A percentile compares a stretch with the other conserved stretches of the same genome.
Evolutionary conservation across 1,139 yeast species (phyloP).

Genomic region (Pneumocystis carinii): DNA sequence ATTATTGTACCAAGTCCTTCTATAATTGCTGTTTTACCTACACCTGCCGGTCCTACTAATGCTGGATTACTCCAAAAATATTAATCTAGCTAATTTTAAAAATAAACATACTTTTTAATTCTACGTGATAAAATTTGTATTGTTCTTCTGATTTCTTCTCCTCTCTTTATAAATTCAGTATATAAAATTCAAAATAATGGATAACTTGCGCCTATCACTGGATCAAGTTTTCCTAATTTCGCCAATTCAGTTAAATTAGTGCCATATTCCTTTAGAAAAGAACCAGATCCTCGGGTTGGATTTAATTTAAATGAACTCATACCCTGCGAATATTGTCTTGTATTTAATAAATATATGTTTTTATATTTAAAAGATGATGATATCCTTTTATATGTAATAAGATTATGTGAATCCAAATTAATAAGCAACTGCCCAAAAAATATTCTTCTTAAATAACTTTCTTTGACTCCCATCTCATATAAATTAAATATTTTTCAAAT

Average conservation of each 20-base stretch:
- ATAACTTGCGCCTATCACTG: slow-evolving; percentile 55
- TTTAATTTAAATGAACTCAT: not conserved
- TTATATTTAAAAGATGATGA: not conserved
- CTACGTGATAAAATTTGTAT: slow-evolving; percentile 82
- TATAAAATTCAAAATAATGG: too few relatives aligned
- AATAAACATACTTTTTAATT: slow-evolving; percentile 85
- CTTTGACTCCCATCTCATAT: not conserved
- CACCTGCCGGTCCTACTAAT: slow-evolving; percentile 54
- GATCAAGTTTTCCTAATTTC: slow-evolving; percentile 78
- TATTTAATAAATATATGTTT: not conserved
- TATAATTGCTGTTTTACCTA: slow-evolving; percentile 92
- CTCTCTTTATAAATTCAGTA: slow-evolving; percentile 30
- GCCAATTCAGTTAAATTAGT: slow-evolving; percentile 77
- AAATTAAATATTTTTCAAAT: not conserved
- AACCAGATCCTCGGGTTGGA: not conserved
- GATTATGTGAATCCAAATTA: not conserved
- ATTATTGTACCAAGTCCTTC: slow-evolving; percentile 45
- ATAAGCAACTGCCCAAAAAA: not conserved
- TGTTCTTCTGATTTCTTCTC: slow-evolving; percentile 84
- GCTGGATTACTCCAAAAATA: not conserved
- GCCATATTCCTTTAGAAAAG: slow-evolving; percentile 58
- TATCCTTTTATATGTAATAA: not conserved
- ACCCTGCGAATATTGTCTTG: not conserved
- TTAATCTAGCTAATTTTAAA: slow-evolving; percentile 40
- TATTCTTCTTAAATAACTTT: not conserved